Evolutionary conservation across 352 stramenopile genomes (phyloP), one percentile per base, ranked within the genome.

Genomic region (Phytophthora aleatoria): DNA sequence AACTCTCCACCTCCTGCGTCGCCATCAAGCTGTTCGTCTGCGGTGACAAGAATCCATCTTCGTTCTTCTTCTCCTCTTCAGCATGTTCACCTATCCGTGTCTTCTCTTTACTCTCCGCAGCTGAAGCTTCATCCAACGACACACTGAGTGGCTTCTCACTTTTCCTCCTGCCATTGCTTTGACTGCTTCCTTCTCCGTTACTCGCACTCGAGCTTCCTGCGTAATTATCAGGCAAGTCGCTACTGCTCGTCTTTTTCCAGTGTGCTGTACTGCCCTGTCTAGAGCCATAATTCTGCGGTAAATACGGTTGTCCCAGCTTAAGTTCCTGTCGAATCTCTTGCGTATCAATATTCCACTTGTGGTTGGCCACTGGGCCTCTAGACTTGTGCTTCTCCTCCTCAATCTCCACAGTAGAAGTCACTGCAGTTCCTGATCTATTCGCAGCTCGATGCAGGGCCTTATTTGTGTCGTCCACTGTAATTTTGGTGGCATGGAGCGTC

Each of bases 261-360:
- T 68, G 39, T 3, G 31, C 16, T 6, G 45, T 67, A 31, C 33
- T 68, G 0, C 60, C 62, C 13, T 54, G 50, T n/a, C 50, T 50
- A 1, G 24, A 39, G 5, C 70, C 66, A 33, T 72, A 61, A 30
- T 60, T 42, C n/a, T 78, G 69, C 7, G 59, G 61, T 12, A 73
- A 69, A 54, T 74, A 77, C 1, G 64, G 69, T 51, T 66, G 58
- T 24, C 71, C 74, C 8, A 72, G 30, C 8, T 66, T 64, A 20
- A 75, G 71, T 60, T 92, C 74, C 8, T 87, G 81, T 42, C 73
- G 67, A 38, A 92, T 81, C 39, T 73, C 78, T 10, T 76, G 61
- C 20, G 84, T 91, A 56, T 92, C 74, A 60, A 92, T 84, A 38
- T 87, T 70, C 84, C 84, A 92, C 64, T 92, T 92, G 62, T 69